These are phyloP conservation scores for Purshia tridentata DNA, from an alignment of 306 rosid species.

Conservation along the genomic window DNA sequence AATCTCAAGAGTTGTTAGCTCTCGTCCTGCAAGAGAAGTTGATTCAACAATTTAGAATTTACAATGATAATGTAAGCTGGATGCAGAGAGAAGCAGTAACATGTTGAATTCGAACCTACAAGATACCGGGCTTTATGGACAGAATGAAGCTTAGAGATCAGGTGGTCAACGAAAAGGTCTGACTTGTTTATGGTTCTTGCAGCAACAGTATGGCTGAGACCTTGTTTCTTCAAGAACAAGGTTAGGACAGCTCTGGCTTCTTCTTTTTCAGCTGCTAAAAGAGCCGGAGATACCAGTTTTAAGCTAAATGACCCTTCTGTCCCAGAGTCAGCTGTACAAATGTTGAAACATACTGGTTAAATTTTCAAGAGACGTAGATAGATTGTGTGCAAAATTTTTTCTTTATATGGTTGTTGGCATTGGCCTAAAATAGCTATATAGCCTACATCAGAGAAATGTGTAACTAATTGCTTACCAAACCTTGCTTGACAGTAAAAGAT, in stretches of 20 bases:
- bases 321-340: conserved; percentile 43
- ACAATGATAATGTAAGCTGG: conserved; percentile 1
- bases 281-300: conserved; percentile 50
- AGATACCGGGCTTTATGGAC: conserved; percentile 88
- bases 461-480: conserved; percentile 47
- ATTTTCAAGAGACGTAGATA: not conserved
- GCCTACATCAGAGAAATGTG: conserved; percentile 13
- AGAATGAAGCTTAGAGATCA: conserved; percentile 74
- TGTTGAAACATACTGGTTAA: conserved; percentile 20
- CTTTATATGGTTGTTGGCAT: not conserved
- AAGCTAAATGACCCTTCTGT: conserved; percentile 47
- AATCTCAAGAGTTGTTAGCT: conserved; percentile 89
- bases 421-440: conserved; percentile 15
- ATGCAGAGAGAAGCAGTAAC: conserved; percentile 20
- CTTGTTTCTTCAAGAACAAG: conserved; percentile 81
- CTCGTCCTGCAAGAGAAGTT: conserved; percentile 62
- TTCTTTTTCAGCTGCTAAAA: conserved; percentile 87
- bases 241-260: conserved; percentile 87
- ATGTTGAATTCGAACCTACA: conserved; percentile 69
- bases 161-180: conserved; percentile 69
- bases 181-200: conserved; percentile 75
- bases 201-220: conserved; percentile 71
- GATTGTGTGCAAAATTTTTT: not conserved
- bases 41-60: conserved; percentile 25
- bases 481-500: conserved; percentile 55